phyloP scores from a whole-genome alignment of 192 early-diverging fungal species.

The Irineochytrium annulatum region DNA sequence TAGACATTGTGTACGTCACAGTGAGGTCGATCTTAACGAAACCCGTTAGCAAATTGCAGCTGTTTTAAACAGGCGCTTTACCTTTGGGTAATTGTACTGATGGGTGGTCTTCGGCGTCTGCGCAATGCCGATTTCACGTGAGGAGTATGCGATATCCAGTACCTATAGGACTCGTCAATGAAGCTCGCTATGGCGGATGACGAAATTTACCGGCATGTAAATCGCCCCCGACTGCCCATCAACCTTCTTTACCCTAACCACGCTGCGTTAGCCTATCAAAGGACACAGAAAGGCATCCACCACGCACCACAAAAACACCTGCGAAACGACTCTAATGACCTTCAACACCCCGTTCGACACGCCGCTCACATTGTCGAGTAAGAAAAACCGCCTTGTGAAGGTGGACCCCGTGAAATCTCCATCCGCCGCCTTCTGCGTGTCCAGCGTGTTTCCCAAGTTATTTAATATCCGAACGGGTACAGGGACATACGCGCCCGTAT shows the following conservation, averaged over 20 bases:
- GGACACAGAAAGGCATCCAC: neutral
- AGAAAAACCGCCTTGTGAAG: constrained; percentile 42
- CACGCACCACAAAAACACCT: constrained; percentile 36
- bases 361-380: constrained; percentile 45
- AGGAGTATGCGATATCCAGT: constrained; percentile 47
- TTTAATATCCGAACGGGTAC: constrained; percentile 44
- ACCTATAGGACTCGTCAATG: no score
- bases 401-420: constrained; percentile 18
- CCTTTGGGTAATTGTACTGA: constrained; percentile 6
- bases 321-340: constrained; percentile 31
- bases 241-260: constrained; percentile 19
- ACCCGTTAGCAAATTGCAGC: constrained; percentile 5
- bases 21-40: constrained; percentile 26
- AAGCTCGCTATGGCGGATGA: no score
- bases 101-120: no score
- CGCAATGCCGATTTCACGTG: no score
- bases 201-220: constrained; percentile 43
- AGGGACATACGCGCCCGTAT: constrained; percentile 27
- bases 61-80: constrained; percentile 8
- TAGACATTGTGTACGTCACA: constrained; percentile 24
- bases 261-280: neutral
- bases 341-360: constrained; percentile 29
- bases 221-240: constrained; percentile 23
- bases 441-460: constrained; percentile 9
- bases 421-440: constrained; percentile 18